Evolutionary conservation across 179 eudicot genomes (phyloP).

Genomic region (Dionaea muscipula): DNA sequence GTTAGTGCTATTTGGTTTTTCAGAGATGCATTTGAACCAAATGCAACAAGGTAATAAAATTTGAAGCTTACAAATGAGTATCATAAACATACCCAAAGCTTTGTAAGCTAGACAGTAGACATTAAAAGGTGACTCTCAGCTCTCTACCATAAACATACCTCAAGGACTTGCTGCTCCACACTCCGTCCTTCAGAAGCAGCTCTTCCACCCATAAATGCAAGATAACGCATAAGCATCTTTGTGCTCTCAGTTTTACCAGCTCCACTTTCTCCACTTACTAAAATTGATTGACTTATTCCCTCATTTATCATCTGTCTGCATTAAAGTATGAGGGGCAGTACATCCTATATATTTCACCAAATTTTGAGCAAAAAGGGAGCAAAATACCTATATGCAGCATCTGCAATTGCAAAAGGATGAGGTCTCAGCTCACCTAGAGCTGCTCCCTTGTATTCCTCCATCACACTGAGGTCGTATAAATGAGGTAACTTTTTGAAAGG

Average conservation of each 20-base stretch:
- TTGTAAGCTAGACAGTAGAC: no score
- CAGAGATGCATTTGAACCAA: no score
- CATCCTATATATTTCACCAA: conserved; percentile 9
- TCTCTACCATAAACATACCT: no score
- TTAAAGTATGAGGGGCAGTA: conserved; percentile 9
- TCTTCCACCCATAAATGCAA: conserved; percentile 89
- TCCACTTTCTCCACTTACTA: conserved; percentile 99
- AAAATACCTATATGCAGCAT: conserved; percentile 72
- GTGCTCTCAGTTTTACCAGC: conserved; percentile 97
- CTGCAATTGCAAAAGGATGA: conserved; percentile 95
- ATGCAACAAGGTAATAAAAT: not conserved
- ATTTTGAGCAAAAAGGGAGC: conserved; percentile 8
- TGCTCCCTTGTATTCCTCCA: conserved; percentile 69
- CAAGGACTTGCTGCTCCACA: conserved; percentile 93
- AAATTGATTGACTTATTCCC: conserved; percentile 75
- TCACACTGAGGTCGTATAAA: conserved; percentile 53
- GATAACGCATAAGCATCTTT: conserved; percentile 84
- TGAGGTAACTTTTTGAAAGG: conserved; percentile 79
- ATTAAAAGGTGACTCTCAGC: not conserved
- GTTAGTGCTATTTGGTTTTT: no score
- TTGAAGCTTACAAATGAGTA: not conserved
- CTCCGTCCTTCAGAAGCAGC: conserved; percentile 47
- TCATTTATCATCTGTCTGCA: conserved; percentile 79
- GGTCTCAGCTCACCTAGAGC: conserved; percentile 74
- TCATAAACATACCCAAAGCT: not conserved